Evolutionary conservation across 805 yeast genomes (phyloP).

Genomic region (Metschnikowia peoriensis): DNA sequence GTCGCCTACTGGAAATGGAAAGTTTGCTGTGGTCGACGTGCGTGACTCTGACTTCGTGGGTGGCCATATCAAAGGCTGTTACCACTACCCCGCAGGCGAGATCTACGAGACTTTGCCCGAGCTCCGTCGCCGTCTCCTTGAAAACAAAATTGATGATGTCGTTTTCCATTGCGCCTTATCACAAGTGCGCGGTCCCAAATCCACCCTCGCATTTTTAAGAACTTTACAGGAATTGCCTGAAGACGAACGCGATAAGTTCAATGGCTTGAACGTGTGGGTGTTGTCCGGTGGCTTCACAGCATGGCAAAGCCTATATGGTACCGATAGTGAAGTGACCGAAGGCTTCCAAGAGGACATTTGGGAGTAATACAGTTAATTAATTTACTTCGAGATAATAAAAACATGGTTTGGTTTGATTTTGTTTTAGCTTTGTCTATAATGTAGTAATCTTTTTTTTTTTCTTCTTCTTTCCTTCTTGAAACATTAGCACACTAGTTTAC

Average conservation of each 20-base stretch:
- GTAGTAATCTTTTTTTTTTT: neutral
- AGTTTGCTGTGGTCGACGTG: conserved; percentile 70
- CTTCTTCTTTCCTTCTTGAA: no score
- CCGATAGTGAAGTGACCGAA: conserved; percentile 61
- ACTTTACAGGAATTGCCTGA: conserved; percentile 36
- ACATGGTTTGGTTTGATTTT: neutral
- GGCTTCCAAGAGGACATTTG: conserved; percentile 37
- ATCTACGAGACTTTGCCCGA: conserved; percentile 41
- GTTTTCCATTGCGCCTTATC: conserved; percentile 91
- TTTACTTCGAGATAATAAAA: neutral
- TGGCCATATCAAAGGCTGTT: conserved; percentile 60
- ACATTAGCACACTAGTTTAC: no score
- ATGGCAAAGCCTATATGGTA: conserved; percentile 80
- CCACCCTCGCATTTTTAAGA: conserved; percentile 64
- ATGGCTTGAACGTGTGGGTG: conserved; percentile 58
- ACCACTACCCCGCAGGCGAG: conserved; percentile 53
- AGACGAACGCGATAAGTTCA: conserved; percentile 21
- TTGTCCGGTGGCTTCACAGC: conserved; percentile 79
- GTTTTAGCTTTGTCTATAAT: neutral
- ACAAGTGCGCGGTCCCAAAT: conserved; percentile 88
- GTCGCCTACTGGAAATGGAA: conserved; percentile 36
- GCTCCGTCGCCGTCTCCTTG: conserved; percentile 32
- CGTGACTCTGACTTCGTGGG: conserved; percentile 83
- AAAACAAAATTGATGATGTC: conserved; percentile 44
- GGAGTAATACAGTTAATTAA: conserved; percentile 18